These are phyloP conservation scores for Chlorella sp. DNA, from an alignment of 139 green algal genomes.

Conservation along the genomic window DNA sequence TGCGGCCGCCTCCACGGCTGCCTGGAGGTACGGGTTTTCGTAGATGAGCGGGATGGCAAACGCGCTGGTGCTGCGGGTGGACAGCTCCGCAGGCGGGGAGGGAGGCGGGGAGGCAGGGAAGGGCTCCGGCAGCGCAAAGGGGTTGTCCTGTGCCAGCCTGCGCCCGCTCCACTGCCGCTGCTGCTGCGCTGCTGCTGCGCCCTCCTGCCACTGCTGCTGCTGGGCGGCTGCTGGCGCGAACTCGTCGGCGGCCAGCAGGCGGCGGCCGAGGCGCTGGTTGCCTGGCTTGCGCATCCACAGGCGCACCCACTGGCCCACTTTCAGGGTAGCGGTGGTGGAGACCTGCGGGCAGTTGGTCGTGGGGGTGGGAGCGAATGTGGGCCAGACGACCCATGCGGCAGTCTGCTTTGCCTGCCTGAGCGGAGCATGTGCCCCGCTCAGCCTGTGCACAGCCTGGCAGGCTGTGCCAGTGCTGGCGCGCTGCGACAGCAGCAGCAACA, in stretches of 20 bases:
- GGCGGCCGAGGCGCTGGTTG: constrained; percentile 14
- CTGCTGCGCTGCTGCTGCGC: background rate
- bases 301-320: constrained; percentile 28
- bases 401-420: too few relatives aligned
- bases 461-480: too few relatives aligned
- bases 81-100: background rate
- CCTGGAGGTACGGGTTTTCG: constrained; percentile 4
- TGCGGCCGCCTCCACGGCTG: constrained; percentile 1
- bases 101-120: too few relatives aligned
- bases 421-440: too few relatives aligned
- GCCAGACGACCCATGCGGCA: too few relatives aligned
- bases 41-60: background rate
- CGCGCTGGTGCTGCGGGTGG: background rate
- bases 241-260: background rate
- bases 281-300: constrained; percentile 14
- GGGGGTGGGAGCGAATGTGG: background rate
- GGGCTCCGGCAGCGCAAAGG: background rate
- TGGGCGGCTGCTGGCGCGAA: background rate
- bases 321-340: constrained; percentile 2
- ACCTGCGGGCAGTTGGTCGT: background rate
- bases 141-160: background rate
- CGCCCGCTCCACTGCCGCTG: background rate
- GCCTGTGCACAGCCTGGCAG: too few relatives aligned
- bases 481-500: background rate
- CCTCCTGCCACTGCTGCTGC: background rate